Conservation (phyloP, 2,329 filamentous ascomycete species). For the Fusarium virguliforme region DNA sequence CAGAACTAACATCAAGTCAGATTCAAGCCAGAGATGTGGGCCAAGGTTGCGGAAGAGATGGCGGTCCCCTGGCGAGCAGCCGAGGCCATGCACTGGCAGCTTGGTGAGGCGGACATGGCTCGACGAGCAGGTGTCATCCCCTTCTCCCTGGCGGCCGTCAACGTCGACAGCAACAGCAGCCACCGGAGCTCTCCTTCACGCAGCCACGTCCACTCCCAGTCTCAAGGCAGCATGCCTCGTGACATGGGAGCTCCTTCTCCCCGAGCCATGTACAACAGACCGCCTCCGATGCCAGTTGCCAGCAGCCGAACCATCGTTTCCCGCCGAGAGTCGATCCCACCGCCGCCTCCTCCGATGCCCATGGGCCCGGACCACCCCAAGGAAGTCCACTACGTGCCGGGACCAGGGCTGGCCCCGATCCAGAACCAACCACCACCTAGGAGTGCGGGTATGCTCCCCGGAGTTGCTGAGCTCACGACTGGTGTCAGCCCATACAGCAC, state of each 20-base stretch:
- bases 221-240: slow-evolving; percentile 63
- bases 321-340: slow-evolving; percentile 61
- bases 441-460: slow-evolving; percentile 68
- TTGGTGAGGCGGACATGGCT: slow-evolving; percentile 95
- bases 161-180: slow-evolving; percentile 61
- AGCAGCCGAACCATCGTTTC: slow-evolving; percentile 58
- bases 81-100: slow-evolving; percentile 98
- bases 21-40: slow-evolving; percentile 99
- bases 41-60: slow-evolving; percentile 95
- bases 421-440: slow-evolving; percentile 61
- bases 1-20: slow-evolving; percentile 64
- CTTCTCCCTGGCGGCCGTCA: slow-evolving; percentile 78
- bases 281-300: slow-evolving; percentile 54
- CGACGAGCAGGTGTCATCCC: slow-evolving; percentile 90
- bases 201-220: slow-evolving; percentile 62
- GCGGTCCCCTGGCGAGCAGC: slow-evolving; percentile 94
- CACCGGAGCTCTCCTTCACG: slow-evolving; percentile 60
- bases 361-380: slow-evolving; percentile 52
- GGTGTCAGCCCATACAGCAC: slow-evolving; percentile 74
- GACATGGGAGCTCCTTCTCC: slow-evolving; percentile 62
- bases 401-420: slow-evolving; percentile 69
- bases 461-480: slow-evolving; percentile 75
- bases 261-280: slow-evolving; percentile 59
- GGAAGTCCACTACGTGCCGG: slow-evolving; percentile 55
- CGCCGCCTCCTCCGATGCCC: slow-evolving; percentile 51